Base-by-base conservation (phyloP, 2,329 filamentous ascomycete species). In the Pestalotiopsis sp. region DNA sequence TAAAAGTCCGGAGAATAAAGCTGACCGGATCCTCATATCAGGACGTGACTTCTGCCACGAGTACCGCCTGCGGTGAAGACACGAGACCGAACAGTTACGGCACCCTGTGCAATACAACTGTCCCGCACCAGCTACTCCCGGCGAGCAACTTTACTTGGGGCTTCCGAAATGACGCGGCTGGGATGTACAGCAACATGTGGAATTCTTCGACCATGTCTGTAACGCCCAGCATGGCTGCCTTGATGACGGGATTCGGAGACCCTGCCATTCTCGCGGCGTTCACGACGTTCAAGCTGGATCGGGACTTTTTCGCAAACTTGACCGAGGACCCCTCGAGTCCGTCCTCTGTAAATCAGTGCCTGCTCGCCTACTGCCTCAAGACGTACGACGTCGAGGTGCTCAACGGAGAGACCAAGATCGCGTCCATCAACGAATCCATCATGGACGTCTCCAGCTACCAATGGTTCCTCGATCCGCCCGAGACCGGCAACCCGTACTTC, bases 361-460 rank as follows among this genome's bases (percentile, higher is more conserved):
- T 39, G n/a, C 58, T 71, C 17, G 23, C 49, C 41, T 49, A 69
- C 39, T 71, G 69, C 41, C 31, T 65, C 27, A 71, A 69, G 55
- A 69, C 66, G 9, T 71, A 71, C 31, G 25, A 38, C 39, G 45
- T 71, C 41, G 49, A 14, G 20, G 49, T 64, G 39, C 52, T 13
- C n/a, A 66, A 65, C 55, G 66, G 69, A 5, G 14, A 5, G 23
- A 65, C 59, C 31, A 25, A 39, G 17, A 39, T 68, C 5, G 38
- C n/a, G 25, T 58, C 69, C 3, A 14, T 52, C 3, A 38, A 65
- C 17, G 62, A 65, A 17, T 23, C 7, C 3, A 59, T 70, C 52
- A 65, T 67, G 57, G 20, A 64, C 17, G 39, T 36, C 25, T 65
- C 63, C 2, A 57, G 63, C 9, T 41, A 65, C 3, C 1, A 65